phyloP scores from a whole-genome alignment of 116 monocot species.

The Dioscorea cayenensis region DNA sequence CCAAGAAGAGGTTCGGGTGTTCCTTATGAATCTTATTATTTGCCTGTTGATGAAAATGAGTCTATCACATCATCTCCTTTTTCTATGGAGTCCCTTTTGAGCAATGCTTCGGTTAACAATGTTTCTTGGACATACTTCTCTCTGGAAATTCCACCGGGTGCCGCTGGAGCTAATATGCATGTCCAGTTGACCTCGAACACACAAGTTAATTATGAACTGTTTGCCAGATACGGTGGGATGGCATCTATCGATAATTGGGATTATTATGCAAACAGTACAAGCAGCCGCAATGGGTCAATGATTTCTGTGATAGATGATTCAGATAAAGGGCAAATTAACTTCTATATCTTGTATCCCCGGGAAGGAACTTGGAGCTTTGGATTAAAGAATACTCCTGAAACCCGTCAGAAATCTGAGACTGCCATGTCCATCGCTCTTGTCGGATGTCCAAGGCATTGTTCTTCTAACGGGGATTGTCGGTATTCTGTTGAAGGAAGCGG shows the following conservation, averaged over 20 bases:
- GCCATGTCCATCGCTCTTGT: slow-evolving; percentile 61
- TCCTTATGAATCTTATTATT: slow-evolving; percentile 72
- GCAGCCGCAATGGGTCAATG: slow-evolving; percentile 46
- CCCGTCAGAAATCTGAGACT: slow-evolving; percentile 21
- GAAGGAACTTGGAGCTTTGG: slow-evolving; percentile 88
- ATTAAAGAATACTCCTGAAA: slow-evolving; percentile 39
- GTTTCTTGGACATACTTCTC: slow-evolving; percentile 77
- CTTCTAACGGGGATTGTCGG: slow-evolving; percentile 52
- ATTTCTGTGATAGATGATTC: slow-evolving; percentile 37
- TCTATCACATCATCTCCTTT: slow-evolving; percentile 21
- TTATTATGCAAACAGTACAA: slow-evolving; percentile 52
- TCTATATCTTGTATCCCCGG: slow-evolving; percentile 67
- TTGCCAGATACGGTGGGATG: slow-evolving; percentile 54
- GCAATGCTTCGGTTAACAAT: slow-evolving; percentile 53
- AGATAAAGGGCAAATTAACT: slow-evolving; percentile 37
- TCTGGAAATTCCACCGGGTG: slow-evolving; percentile 64
- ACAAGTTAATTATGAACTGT: slow-evolving; percentile 55
- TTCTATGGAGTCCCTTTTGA: slow-evolving; percentile 46
- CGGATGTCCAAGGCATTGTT: slow-evolving; percentile 64
- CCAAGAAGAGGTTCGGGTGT: slow-evolving; percentile 22
- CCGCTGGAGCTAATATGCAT: slow-evolving; percentile 72
- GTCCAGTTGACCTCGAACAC: slow-evolving; percentile 43
- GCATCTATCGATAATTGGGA: slow-evolving; percentile 65
- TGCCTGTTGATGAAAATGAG: slow-evolving; percentile 31
- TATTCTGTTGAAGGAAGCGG: slow-evolving; percentile 67